A percentile compares a stretch with the other conserved stretches of the same genome.
Evolutionary conservation across 306 rosid genomes (phyloP).

Genomic region (Cyamopsis tetragonoloba): DNA sequence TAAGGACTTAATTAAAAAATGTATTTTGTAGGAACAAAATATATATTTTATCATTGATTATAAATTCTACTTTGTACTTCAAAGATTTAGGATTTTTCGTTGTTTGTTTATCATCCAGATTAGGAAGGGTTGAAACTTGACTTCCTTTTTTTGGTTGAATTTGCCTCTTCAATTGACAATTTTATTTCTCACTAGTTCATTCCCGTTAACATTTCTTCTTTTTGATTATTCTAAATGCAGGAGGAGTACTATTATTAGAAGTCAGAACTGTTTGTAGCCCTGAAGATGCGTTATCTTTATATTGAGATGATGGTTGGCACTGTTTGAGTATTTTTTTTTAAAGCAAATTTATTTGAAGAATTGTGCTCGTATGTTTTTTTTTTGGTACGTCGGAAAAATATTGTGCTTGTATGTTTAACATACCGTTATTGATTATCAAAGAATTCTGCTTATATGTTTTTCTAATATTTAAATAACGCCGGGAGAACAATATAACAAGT

Average conservation of each 20-base stretch:
- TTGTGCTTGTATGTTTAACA: conserved; percentile 1
- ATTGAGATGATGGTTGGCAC: conserved; percentile 16
- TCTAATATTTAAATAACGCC: too few relatives aligned
- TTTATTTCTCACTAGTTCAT: not conserved
- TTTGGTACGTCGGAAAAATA: too few relatives aligned
- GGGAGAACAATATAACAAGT: too few relatives aligned
- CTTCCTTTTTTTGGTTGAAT: not conserved
- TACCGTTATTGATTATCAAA: not conserved
- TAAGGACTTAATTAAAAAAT: too few relatives aligned
- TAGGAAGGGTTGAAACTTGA: not conserved
- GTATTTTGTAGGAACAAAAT: too few relatives aligned
- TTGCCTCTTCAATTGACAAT: not conserved
- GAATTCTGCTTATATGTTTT: too few relatives aligned
- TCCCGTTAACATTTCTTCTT: too few relatives aligned
- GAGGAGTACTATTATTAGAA: too few relatives aligned
- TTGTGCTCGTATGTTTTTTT: too few relatives aligned
- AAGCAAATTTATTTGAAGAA: too few relatives aligned
- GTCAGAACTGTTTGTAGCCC: conserved; percentile 1
- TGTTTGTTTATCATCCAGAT: not conserved
- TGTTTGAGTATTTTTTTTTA: conserved; percentile 27
- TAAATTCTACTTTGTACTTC: not conserved
- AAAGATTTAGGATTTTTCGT: not conserved
- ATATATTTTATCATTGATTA: too few relatives aligned
- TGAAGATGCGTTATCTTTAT: conserved; percentile 7
- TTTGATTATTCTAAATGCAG: conserved; percentile 34